These are phyloP conservation scores for Tricholoma bakamatsutake DNA, from an alignment of 768 basidiomycete species.

Conservation along the genomic window DNA sequence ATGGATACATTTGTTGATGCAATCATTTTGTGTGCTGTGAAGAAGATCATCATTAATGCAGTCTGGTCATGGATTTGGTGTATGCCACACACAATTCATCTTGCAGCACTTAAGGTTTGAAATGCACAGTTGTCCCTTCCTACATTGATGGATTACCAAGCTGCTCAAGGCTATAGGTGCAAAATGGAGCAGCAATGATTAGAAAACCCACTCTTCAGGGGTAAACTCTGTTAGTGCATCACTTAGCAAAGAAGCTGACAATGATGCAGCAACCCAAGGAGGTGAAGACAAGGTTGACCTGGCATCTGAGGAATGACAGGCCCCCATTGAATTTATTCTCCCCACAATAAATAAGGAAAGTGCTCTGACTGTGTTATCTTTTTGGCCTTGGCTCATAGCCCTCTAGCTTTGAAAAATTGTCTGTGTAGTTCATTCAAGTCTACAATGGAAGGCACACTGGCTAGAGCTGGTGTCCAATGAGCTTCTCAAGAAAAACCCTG, in stretches of 20 bases:
- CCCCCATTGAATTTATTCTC: not conserved
- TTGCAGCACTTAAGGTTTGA: too few species aligned
- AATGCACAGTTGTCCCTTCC: too few species aligned
- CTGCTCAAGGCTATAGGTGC: slow-evolving; percentile 1
- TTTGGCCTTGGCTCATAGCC: too few species aligned
- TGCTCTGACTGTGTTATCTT: too few species aligned
- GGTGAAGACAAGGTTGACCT: not conserved
- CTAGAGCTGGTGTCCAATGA: not conserved
- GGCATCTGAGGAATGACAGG: not conserved
- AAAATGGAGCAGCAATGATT: not conserved
- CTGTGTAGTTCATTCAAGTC: not conserved
- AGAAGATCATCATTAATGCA: too few species aligned
- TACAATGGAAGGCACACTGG: not conserved
- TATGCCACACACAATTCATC: too few species aligned
- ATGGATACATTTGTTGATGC: slow-evolving; percentile 5
- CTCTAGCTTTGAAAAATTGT: not conserved
- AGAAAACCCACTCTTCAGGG: not conserved
- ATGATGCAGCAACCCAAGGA: not conserved
- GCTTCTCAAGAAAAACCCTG: not conserved
- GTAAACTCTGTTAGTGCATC: not conserved
- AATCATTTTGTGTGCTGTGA: not conserved
- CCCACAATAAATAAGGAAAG: not conserved
- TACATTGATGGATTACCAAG: not conserved
- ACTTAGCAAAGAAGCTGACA: not conserved
- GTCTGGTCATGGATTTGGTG: too few species aligned